Percentiles rank a stretch among this genome's conserved stretches.
Conservation (phyloP, 1,284 basidiomycete species). For the Pseudozyma sp. region DNA sequence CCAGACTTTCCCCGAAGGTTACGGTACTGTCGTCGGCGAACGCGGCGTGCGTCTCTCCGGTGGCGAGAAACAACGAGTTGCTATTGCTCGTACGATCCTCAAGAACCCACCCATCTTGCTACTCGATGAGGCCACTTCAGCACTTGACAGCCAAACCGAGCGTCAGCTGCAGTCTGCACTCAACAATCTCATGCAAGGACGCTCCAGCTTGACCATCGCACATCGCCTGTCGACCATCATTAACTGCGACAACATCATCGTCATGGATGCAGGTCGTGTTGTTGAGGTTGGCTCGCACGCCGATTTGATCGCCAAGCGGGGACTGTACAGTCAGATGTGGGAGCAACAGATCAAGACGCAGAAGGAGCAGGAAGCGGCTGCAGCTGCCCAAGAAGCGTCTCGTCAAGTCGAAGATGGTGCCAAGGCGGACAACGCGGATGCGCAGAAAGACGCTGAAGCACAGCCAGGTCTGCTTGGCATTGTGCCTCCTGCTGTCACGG, state of each 20-base stretch:
- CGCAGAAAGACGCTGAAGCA: constrained; percentile 3
- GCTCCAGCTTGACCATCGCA: constrained; percentile 66
- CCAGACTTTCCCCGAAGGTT: constrained; percentile 78
- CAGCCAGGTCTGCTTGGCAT: constrained; percentile 46
- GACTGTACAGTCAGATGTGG: constrained; percentile 65
- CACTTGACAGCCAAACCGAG: constrained; percentile 66
- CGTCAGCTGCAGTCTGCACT: constrained; percentile 63
- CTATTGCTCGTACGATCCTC: constrained; percentile 84
- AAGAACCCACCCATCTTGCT: constrained; percentile 87
- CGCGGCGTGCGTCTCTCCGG: constrained; percentile 79
- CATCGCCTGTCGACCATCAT: constrained; percentile 68
- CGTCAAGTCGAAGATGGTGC: constrained; percentile 3
- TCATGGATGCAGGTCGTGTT: constrained; percentile 56
- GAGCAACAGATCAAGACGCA: constrained; percentile 67
- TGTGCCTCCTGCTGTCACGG: constrained; percentile 41
- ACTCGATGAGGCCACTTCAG: constrained; percentile 82
- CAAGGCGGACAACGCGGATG: background rate
- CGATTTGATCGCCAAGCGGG: constrained; percentile 58
- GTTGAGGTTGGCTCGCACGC: constrained; percentile 64
- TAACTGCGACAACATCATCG: constrained; percentile 66
- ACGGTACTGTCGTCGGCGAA: constrained; percentile 82
- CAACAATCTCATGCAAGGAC: constrained; percentile 64
- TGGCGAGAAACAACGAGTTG: constrained; percentile 83
- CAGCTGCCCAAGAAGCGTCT: constrained; percentile 26
- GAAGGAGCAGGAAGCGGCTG: constrained; percentile 62